Evolutionary conservation across 768 basidiomycete genomes (phyloP).

Genomic region (Gloeopeniophorella convolvens): DNA sequence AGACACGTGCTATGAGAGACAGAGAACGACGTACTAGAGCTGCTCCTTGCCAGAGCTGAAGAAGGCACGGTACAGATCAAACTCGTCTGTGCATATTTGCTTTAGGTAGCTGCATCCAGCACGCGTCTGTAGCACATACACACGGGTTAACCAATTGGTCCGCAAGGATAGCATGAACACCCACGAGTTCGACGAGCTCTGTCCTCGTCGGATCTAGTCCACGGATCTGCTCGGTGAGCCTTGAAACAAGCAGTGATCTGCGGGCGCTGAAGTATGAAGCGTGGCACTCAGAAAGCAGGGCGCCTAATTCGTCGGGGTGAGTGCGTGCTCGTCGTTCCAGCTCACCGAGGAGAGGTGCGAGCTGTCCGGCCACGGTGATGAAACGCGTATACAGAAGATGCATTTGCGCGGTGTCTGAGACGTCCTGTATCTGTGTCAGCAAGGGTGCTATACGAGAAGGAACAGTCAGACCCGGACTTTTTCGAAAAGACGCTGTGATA

Average conservation of each 20-base stretch:
- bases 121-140: conserved; percentile 52
- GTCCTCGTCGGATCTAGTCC: conserved; percentile 72
- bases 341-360: conserved; percentile 76
- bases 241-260: conserved; percentile 61
- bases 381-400: conserved; percentile 92
- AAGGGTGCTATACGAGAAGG: not conserved
- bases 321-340: conserved; percentile 70
- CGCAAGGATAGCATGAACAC: conserved; percentile 17
- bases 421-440: conserved; percentile 39
- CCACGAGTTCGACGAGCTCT: conserved; percentile 84
- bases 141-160: not conserved
- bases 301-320: conserved; percentile 79
- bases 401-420: conserved; percentile 71
- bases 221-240: conserved; percentile 76
- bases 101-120: conserved; percentile 91
- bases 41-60: conserved; percentile 80
- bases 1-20: not conserved
- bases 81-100: conserved; percentile 87
- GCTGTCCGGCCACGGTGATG: conserved; percentile 56
- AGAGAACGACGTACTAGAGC: conserved; percentile 48
- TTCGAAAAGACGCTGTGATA: conserved; percentile 67
- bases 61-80: conserved; percentile 75
- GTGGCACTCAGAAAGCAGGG: conserved; percentile 83
- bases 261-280: conserved; percentile 73
- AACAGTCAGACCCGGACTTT: conserved; percentile 39